These are phyloP conservation scores for Leccinum solheimii DNA, from an alignment of 1,284 basidiomycete species.

Conservation along the genomic window DNA sequence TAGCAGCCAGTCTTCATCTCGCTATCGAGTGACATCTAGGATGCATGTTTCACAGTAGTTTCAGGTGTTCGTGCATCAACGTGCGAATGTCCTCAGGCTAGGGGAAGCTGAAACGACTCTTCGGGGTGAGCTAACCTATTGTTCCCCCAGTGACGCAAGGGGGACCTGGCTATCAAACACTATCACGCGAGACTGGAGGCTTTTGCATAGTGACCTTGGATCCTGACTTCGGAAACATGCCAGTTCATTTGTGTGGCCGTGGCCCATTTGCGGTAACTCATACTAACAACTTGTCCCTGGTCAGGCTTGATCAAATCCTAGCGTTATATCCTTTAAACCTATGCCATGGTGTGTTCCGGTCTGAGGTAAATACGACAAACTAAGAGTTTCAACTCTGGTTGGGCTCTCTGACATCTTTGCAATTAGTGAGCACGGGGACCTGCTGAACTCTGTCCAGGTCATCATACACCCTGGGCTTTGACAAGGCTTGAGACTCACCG, in stretches of 20 bases:
- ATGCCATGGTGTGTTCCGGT: background rate
- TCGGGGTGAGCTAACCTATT: background rate
- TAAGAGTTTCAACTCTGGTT: background rate
- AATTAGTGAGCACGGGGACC: background rate
- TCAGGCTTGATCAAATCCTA: no score
- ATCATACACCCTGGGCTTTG: background rate
- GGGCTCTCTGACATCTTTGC: conserved; percentile 7
- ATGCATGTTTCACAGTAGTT: no score
- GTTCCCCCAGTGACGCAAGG: background rate
- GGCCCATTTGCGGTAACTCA: no score
- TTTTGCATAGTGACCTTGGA: no score
- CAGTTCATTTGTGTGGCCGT: no score
- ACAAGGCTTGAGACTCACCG: no score
- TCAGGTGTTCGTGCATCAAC: background rate
- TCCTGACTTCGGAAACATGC: no score
- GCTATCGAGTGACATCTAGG: no score
- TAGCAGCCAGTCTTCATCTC: no score
- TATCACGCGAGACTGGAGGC: no score
- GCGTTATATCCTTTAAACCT: background rate
- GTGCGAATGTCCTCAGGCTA: background rate
- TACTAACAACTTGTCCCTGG: no score
- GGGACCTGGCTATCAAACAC: background rate
- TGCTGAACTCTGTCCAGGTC: background rate
- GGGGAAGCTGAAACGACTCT: background rate
- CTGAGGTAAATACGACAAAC: background rate